These are phyloP conservation scores for Whalleya microplaca DNA, from an alignment of 2,329 filamentous ascomycete genomes.

Conservation along the genomic window DNA sequence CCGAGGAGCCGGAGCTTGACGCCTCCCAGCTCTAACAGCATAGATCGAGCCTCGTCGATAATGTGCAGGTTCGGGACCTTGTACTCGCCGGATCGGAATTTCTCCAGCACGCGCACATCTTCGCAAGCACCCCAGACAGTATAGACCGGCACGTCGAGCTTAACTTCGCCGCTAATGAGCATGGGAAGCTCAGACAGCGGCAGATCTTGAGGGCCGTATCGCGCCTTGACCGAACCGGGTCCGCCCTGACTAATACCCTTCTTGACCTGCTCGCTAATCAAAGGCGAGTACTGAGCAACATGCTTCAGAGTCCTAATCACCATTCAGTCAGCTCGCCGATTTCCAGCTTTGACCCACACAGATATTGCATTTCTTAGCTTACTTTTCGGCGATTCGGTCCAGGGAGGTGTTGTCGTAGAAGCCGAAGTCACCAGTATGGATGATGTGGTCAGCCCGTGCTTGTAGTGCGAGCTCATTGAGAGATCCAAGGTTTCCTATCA, in stretches of 20 bases:
- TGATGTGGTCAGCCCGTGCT: constrained; percentile 94
- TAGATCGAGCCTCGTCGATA: constrained; percentile 96
- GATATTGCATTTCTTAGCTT: constrained; percentile 46
- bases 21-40: constrained; percentile 90
- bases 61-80: constrained; percentile 97
- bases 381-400: constrained; percentile 98
- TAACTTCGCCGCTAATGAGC: constrained; percentile 85
- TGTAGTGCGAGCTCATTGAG: constrained; percentile 95
- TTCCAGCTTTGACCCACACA: not conserved
- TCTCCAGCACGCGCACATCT: constrained; percentile 95
- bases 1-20: constrained; percentile 94
- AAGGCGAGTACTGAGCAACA: constrained; percentile 95
- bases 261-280: constrained; percentile 79
- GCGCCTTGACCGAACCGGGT: constrained; percentile 80
- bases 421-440: constrained; percentile 98
- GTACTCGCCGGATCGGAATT: constrained; percentile 96
- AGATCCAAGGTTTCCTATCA: constrained; percentile 85
- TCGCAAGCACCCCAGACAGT: constrained; percentile 99
- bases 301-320: constrained; percentile 85
- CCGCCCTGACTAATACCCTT: constrained; percentile 68
- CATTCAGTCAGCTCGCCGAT: constrained; percentile 19
- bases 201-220: constrained; percentile 79
- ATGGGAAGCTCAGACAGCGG: constrained; percentile 90
- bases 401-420: constrained; percentile 98
- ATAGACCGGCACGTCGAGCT: constrained; percentile 94